Evolutionary conservation across 1,139 yeast genomes (phyloP).

Genomic region (Pichia inconspicua): DNA sequence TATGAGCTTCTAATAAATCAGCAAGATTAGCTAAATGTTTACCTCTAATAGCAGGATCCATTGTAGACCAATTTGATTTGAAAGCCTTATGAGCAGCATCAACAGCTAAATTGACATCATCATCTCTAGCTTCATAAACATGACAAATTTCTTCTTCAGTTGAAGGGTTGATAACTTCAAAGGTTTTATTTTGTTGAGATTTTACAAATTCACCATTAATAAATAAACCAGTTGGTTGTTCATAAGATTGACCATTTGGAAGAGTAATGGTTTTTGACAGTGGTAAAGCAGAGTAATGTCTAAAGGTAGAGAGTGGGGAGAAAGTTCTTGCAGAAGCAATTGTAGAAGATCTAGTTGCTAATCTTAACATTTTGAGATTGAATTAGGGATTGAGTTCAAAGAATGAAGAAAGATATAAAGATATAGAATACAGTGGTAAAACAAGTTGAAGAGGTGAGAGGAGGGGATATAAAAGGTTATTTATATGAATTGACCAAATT

Average conservation of each 20-base stretch:
- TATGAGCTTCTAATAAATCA: conserved; percentile 48
- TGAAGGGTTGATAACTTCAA: conserved; percentile 56
- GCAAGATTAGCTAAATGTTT: conserved; percentile 50
- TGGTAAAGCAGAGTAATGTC: conserved; percentile 26
- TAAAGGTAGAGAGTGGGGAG: conserved; percentile 14
- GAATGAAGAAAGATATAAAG: not conserved
- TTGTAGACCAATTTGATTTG: conserved; percentile 36
- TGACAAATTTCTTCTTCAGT: conserved; percentile 52
- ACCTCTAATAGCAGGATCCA: conserved; percentile 44
- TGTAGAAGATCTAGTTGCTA: conserved; percentile 7
- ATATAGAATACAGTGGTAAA: no score
- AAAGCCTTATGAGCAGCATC: conserved; percentile 54
- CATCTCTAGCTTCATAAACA: conserved; percentile 52
- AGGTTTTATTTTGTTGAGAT: conserved; percentile 52
- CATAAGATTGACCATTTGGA: conserved; percentile 28
- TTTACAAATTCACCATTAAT: conserved; percentile 72
- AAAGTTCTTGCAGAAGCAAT: conserved; percentile 6
- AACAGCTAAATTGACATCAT: conserved; percentile 62
- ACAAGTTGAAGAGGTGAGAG: not conserved
- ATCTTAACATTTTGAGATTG: conserved; percentile 12
- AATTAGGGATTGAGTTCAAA: not conserved
- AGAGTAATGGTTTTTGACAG: conserved; percentile 23
- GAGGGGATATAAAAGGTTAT: not conserved
- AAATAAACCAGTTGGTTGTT: conserved; percentile 75
- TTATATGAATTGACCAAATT: no score